phyloP scores from a whole-genome alignment of 129 eudicot genomes.

The Daucus carota region DH1_v3.0 NC_030385.2:40454001-40454500 shows the following conservation, averaged over 20 bases:
- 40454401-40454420: neutral
- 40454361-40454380: neutral
- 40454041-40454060: conserved; percentile 43
- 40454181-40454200: conserved; percentile 62
- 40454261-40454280: conserved; percentile 38
- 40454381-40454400: neutral
- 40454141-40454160: conserved; percentile 47
- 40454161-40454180: conserved; percentile 51
- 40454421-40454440: neutral
- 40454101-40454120: neutral
- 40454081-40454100: neutral
- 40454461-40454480: neutral
- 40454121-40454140: neutral
- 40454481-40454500: neutral
- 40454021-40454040: conserved; percentile 56
- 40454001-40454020: conserved; percentile 42
- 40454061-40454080: conserved; percentile 42
- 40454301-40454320: too few relatives aligned
- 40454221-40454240: conserved; percentile 89
- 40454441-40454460: neutral
- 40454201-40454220: conserved; percentile 97
- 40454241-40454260: conserved; percentile 83
- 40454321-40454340: too few relatives aligned
- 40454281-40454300: neutral
- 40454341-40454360: too few relatives aligned